Percentiles rank a stretch among this genome's conserved stretches.
Evolutionary conservation across 2,329 filamentous ascomycete genomes (phyloP).

Genomic region (Celoporthe dispersa): DNA sequence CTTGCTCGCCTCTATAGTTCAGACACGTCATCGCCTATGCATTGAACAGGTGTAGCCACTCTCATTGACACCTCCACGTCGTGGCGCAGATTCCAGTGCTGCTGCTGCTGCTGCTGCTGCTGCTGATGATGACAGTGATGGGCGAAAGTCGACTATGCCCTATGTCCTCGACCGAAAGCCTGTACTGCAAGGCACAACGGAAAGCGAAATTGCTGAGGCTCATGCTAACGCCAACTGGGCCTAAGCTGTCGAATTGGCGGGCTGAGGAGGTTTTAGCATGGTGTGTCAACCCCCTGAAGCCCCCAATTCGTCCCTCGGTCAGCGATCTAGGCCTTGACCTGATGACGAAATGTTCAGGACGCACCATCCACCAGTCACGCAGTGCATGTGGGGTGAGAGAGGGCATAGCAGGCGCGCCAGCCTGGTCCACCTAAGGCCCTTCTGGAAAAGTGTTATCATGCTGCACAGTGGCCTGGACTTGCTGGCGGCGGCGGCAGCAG

Average conservation of each 20-base stretch:
- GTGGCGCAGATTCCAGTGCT: background rate
- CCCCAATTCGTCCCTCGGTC: conserved; percentile 27
- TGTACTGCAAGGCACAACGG: background rate
- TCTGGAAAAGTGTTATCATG: background rate
- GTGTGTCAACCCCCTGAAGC: conserved; percentile 3
- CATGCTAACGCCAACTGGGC: conserved; percentile 7
- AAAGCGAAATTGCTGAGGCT: conserved; percentile 14
- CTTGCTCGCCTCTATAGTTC: background rate
- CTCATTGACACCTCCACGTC: background rate
- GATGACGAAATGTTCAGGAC: conserved; percentile 15
- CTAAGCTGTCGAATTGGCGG: conserved; percentile 7
- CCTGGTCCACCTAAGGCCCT: background rate
- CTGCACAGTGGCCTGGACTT: background rate
- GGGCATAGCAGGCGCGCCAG: background rate
- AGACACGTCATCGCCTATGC: conserved; percentile 10
- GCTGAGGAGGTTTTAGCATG: conserved; percentile 7
- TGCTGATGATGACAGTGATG: background rate
- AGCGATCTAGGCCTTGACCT: conserved; percentile 18
- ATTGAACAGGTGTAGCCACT: background rate
- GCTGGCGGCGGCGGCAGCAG: background rate
- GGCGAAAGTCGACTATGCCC: background rate
- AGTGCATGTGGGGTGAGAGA: background rate
- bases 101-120: background rate
- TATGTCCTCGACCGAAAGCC: background rate
- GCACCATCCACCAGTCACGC: background rate